Conservation (phyloP, 1,139 yeast genomes). For the Zygotorulaspora mrakii region DNA sequence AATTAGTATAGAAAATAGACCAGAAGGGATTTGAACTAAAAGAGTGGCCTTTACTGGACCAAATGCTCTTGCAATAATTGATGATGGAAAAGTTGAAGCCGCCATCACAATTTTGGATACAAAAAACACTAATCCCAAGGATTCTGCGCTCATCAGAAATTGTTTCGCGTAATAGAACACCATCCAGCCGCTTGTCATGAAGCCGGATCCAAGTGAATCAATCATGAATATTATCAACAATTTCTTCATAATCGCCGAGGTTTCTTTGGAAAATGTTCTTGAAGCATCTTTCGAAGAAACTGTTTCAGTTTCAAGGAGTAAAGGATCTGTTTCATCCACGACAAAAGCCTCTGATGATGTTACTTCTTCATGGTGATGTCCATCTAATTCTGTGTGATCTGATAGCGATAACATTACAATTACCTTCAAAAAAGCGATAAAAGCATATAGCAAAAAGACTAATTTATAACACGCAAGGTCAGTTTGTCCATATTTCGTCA, state of each 20-base stretch:
- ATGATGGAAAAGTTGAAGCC: conserved; percentile 64
- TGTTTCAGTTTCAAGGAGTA: conserved; percentile 16
- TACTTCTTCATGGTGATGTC: conserved; percentile 18
- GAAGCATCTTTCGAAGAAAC: conserved; percentile 4
- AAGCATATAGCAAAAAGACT: conserved; percentile 56
- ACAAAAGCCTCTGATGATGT: conserved; percentile 22
- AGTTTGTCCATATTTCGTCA: conserved; percentile 37
- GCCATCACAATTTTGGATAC: conserved; percentile 57
- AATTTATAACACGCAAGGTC: conserved; percentile 45
- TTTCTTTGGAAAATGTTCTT: conserved; percentile 28
- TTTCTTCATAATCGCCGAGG: conserved; percentile 31
- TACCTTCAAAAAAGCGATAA: conserved; percentile 54
- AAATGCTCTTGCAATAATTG: conserved; percentile 51
- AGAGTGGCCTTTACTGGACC: conserved; percentile 82
- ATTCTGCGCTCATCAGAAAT: conserved; percentile 34
- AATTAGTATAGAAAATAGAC: conserved; percentile 54
- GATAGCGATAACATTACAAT: conserved; percentile 52
- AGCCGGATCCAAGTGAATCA: conserved; percentile 84
- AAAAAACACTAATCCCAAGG: conserved; percentile 55
- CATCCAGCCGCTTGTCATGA: conserved; percentile 85
- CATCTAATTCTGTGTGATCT: conserved; percentile 49
- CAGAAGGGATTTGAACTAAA: conserved; percentile 77
- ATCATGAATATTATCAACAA: conserved; percentile 57
- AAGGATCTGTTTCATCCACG: conserved; percentile 30
- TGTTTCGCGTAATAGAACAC: conserved; percentile 61